These are phyloP conservation scores for Amanita rimosa DNA, from an alignment of 768 basidiomycete species.

Conservation along the genomic window DNA sequence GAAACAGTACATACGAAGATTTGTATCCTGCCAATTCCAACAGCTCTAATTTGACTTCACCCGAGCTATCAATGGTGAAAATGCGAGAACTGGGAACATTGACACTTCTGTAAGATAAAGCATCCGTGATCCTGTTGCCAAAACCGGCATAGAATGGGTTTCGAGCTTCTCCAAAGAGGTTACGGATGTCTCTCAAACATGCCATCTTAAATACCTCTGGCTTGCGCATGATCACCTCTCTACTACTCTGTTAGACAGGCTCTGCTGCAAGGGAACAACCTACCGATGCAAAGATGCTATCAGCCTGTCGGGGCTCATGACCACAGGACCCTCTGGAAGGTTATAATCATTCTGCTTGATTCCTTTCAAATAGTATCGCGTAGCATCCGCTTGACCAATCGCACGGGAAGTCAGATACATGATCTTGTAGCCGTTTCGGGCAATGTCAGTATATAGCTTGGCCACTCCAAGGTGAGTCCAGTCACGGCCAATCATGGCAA, in stretches of 20 bases:
- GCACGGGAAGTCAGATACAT: constrained; percentile 96
- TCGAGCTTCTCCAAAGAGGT: constrained; percentile 68
- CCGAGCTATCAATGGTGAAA: constrained; percentile 92
- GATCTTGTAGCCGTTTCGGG: constrained; percentile 93
- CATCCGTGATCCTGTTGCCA: constrained; percentile 97
- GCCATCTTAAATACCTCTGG: constrained; percentile 99
- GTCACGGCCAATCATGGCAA: constrained; percentile 95
- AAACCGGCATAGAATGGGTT: constrained; percentile 96
- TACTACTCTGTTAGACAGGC: constrained; percentile 17
- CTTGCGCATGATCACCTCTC: constrained; percentile 98
- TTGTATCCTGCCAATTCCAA: constrained; percentile 96
- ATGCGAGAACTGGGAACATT: constrained; percentile 90
- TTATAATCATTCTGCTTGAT: constrained; percentile 95
- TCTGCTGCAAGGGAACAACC: constrained; percentile 10
- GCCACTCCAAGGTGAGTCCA: constrained; percentile 98
- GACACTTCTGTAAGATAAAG: constrained; percentile 93
- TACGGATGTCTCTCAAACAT: constrained; percentile 87
- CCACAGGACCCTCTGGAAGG: constrained; percentile 95
- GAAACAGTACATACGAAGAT: constrained; percentile 56
- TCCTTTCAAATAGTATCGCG: constrained; percentile 85
- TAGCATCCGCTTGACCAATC: constrained; percentile 96
- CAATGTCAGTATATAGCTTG: constrained; percentile 93
- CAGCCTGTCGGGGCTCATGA: constrained; percentile 95
- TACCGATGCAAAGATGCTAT: constrained; percentile 93
- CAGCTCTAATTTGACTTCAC: constrained; percentile 95